These are phyloP conservation scores for Rubia tinctorum DNA, from an alignment of 305 asterid species.

Conservation along the genomic window DNA sequence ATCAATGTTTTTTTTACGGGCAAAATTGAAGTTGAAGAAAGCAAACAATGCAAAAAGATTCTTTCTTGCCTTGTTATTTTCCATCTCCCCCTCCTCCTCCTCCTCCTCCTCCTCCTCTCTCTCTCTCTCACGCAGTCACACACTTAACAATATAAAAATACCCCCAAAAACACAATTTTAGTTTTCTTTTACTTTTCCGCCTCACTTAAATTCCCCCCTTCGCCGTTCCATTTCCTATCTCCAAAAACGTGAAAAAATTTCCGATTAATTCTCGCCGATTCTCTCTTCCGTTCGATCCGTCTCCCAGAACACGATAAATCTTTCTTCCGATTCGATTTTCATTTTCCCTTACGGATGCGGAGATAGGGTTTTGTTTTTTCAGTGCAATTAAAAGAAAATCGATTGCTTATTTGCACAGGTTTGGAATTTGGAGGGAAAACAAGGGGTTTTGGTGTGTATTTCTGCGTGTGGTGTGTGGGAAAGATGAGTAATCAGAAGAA, in stretches of 20 bases:
- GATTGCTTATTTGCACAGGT: not conserved
- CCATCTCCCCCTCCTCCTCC: not conserved
- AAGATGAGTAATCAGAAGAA: constrained; percentile 65
- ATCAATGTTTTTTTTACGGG: not conserved
- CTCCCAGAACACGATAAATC: not conserved
- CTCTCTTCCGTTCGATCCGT: constrained; percentile 20
- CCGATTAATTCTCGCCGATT: not conserved
- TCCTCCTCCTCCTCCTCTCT: not conserved
- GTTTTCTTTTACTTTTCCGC: not conserved
- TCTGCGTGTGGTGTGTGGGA: constrained; percentile 2
- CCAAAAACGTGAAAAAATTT: not conserved
- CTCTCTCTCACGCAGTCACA: not conserved
- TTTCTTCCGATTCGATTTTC: constrained; percentile 13
- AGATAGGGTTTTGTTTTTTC: not conserved
- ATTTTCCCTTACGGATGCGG: not conserved
- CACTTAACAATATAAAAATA: not conserved
- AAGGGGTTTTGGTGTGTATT: constrained; percentile 4
- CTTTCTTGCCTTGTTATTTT: constrained; percentile 6
- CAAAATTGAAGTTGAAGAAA: not conserved
- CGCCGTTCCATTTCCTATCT: not conserved
- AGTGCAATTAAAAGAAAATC: not conserved
- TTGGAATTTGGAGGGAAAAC: not conserved
- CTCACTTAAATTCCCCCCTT: not conserved
- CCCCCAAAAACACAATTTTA: not conserved
- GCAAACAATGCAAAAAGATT: constrained; percentile 3